A percentile compares a stretch with the other conserved stretches of the same genome.
These are phyloP conservation scores for Melocanna baccifera DNA, from an alignment of 176 grass and related monocot species.

Conservation along the genomic window DNA sequence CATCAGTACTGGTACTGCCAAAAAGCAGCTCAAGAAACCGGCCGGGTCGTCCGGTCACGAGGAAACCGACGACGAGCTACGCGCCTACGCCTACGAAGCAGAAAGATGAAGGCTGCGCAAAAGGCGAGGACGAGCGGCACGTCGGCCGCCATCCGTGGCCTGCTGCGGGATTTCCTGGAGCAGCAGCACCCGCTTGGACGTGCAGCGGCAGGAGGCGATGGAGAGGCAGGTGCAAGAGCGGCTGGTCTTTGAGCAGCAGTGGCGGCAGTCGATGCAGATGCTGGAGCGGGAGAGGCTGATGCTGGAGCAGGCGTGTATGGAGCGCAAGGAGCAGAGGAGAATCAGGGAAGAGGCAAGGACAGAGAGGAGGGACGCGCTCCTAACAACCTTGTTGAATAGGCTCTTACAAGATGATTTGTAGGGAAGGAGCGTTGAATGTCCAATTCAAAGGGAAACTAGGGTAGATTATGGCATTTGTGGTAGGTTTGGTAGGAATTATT, in stretches of 20 bases:
- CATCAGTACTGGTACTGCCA: not conserved
- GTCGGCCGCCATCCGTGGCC: slow-evolving; percentile 35
- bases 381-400: slow-evolving; percentile 60
- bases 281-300: slow-evolving; percentile 76
- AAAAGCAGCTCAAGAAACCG: slow-evolving; percentile 46
- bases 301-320: slow-evolving; percentile 75
- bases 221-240: slow-evolving; percentile 61
- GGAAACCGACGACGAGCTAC: slow-evolving; percentile 14
- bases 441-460: not conserved
- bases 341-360: slow-evolving; percentile 68
- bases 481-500: slow-evolving; percentile 9
- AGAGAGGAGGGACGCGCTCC: slow-evolving; percentile 57
- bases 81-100: slow-evolving; percentile 18
- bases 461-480: not conserved
- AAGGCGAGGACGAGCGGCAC: slow-evolving; percentile 12
- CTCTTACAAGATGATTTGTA: slow-evolving; percentile 64
- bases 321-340: slow-evolving; percentile 89
- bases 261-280: slow-evolving; percentile 77
- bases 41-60: slow-evolving; percentile 29
- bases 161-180: slow-evolving; percentile 67
- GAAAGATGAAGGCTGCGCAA: slow-evolving; percentile 30
- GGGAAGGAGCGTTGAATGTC: not conserved
- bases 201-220: slow-evolving; percentile 65
- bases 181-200: slow-evolving; percentile 74
- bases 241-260: slow-evolving; percentile 61